Base-by-base conservation (phyloP, 108 stramenopile species). In the Skeletonema potamos region DNA sequence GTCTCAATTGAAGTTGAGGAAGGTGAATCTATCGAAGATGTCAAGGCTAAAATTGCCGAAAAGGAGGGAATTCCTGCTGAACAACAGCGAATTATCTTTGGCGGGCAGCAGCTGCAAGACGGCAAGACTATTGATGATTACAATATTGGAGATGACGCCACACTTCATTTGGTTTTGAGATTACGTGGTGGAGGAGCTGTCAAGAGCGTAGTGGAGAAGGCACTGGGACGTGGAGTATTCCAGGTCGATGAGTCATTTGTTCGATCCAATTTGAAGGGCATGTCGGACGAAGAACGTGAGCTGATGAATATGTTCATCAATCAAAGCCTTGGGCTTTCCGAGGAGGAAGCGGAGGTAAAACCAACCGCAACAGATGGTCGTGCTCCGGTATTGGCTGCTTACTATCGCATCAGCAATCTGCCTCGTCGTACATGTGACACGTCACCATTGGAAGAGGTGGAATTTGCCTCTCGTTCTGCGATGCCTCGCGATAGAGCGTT, bases 11-110 rank as follows among this genome's bases (percentile, higher is more conserved):
- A 97, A 76, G 95, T 97, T 18, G 97, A 98, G 74, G 96, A 96
- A 65, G 97, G 94, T 27, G 97, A 98, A 84, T 93, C 93, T 13
- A 97, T 98, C 66, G 97, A 98, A 79, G 96, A 95, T 64, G 92
- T 98, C 60, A 98, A 98, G 87, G 94, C 96, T 9, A 98, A 98
- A 71, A 98, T 98, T 72, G 82, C 94, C 10, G 96, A 98, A 78
- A 98, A 96, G 74, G 97, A 98, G 82, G 97, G 97, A 13, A 96
- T 98, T 64, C 97, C 97, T 22, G 83, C 95, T 13, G 97, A 97
- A 61, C 97, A 98, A 75, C 97, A 98, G 68, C 82, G 96, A 43
- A 82, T 97, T 17, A 98, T 98, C 62, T 98, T 97, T 76, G 97
- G 97, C 46, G 97, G 97, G n/a, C 96, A 98, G 80, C 97, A 98